These are phyloP conservation scores for Nakazawaea wickerhamii DNA, from an alignment of 805 yeast species.

Conservation along the genomic window DNA sequence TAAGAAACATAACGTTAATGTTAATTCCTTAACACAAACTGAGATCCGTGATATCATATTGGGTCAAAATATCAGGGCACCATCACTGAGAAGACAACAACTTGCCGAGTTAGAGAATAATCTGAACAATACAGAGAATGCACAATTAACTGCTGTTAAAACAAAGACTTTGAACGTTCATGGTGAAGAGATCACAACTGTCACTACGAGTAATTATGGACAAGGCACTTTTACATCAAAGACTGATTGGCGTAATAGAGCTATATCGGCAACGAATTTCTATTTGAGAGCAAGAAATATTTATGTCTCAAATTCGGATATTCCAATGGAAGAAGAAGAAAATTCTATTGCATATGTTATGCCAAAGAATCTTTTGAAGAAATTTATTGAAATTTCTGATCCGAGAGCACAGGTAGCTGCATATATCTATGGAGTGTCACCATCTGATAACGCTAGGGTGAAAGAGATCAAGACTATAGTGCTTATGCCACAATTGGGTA, in stretches of 20 bases:
- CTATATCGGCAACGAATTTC: slow-evolving; percentile 70
- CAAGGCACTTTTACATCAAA: slow-evolving; percentile 77
- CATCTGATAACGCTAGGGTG: slow-evolving; percentile 62
- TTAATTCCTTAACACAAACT: slow-evolving; percentile 82
- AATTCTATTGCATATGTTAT: slow-evolving; percentile 59
- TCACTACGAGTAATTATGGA: slow-evolving; percentile 85
- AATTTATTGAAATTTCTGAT: slow-evolving; percentile 77
- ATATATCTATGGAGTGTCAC: slow-evolving; percentile 72
- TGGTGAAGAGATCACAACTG: slow-evolving; percentile 94
- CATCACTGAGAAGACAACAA: slow-evolving; percentile 81
- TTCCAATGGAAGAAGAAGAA: slow-evolving; percentile 47
- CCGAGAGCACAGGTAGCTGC: slow-evolving; percentile 79
- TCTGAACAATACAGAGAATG: slow-evolving; percentile 33
- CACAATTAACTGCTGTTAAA: slow-evolving; percentile 68
- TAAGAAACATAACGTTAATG: slow-evolving; percentile 77
- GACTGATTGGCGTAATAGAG: slow-evolving; percentile 87
- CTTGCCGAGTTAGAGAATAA: slow-evolving; percentile 72
- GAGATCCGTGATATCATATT: slow-evolving; percentile 91
- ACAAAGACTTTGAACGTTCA: slow-evolving; percentile 85
- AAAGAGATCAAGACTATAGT: slow-evolving; percentile 76
- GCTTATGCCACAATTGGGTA: slow-evolving; percentile 85
- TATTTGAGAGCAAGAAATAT: slow-evolving; percentile 71
- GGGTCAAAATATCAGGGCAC: slow-evolving; percentile 91
- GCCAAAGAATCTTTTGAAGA: slow-evolving; percentile 76
- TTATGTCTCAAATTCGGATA: slow-evolving; percentile 50